Conservation (phyloP, 768 basidiomycete genomes). For the Hypholoma fasciculare region DNA sequence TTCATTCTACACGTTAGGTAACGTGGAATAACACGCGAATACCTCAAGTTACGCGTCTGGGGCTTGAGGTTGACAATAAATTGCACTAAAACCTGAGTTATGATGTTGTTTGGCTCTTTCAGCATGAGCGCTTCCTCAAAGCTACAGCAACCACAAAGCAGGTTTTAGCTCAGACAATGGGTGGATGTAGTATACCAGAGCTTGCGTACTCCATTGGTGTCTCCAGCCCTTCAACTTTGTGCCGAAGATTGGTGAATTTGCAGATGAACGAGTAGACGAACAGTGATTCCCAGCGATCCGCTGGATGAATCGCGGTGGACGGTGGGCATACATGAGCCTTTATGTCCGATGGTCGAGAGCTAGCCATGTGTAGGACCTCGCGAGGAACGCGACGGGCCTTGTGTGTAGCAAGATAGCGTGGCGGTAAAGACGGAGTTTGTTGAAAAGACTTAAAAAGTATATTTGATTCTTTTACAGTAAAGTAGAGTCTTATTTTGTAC, state of each 20-base stretch:
- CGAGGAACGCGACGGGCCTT: conserved; percentile 33
- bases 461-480: conserved; percentile 31
- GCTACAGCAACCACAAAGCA: conserved; percentile 40
- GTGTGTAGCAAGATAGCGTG: conserved; percentile 25
- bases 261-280: conserved; percentile 86
- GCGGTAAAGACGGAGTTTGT: conserved; percentile 30
- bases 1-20: conserved; percentile 22
- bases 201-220: conserved; percentile 79
- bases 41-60: conserved; percentile 90
- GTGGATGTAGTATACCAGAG: conserved; percentile 14
- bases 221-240: conserved; percentile 78
- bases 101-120: conserved; percentile 68
- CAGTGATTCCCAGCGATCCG: conserved; percentile 83
- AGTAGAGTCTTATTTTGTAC: conserved; percentile 29
- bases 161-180: conserved; percentile 2
- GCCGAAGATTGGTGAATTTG: conserved; percentile 75
- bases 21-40: conserved; percentile 37
- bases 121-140: conserved; percentile 79
- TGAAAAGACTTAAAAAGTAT: conserved; percentile 31
- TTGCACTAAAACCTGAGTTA: conserved; percentile 70
- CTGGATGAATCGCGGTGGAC: conserved; percentile 70
- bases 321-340: conserved; percentile 55
- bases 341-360: conserved; percentile 26
- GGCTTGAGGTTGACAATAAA: conserved; percentile 84
- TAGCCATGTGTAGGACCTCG: conserved; percentile 33